Base-by-base conservation (phyloP, 306 rosid genomes). In the Quercus berberidifolia region DNA sequence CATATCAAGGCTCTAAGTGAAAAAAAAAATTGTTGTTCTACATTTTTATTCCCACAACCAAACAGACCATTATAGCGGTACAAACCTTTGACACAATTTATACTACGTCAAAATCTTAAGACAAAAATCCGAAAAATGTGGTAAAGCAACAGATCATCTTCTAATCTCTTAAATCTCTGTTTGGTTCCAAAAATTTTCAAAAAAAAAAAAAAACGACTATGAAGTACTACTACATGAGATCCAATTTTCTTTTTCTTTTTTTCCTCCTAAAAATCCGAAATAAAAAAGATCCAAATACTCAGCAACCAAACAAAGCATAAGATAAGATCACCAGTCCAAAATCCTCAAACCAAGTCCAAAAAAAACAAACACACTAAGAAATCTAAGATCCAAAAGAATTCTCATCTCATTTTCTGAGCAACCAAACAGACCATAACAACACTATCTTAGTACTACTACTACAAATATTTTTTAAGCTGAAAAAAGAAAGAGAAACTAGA, bases 391-490 rank as follows among this genome's bases (percentile, higher is more conserved):
- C 54, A 73, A 67, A 75, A 35, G 51, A 67, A 67, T 21, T 18
- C 72, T 5, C 26, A 17, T 28, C 69, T 19, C 51, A 67, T 52
- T 59, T 64, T 70, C 74, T 56, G 52, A 83, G 71, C 59, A 77
- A 17, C 82, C 75, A 76, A 81, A 81, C 69, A n/a, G 79, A 67
- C 15, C 59, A 63, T 1, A 4, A 3, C 11, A 25, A 25, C 26
- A 67, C 49, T 33, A 9, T 15, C 70, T 69, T 31, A 2, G 28
- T 70, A 68, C 4, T 73, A 41, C 46, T 58, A 76, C 72, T 80
- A 87, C 86, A 49, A 9, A 3, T 11, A 76, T 87, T 33, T 25
- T 28, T 75, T 55, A 57, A 74, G 67, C 60, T 76, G 11, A 41
- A 76, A 68, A 65, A 18, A 55, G 74, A 74, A 33, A 58, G 9